Percentiles rank a stretch among this genome's conserved stretches.
These are phyloP conservation scores for cucumber (Cucumis sativus) DNA, from an alignment of 306 rosid genomes.

Conservation along the genomic window Cucumber_9930_V3 NC_026657.2:3342501-3343000, in stretches of 20 bases:
- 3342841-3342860: background rate
- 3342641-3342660: background rate
- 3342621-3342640: background rate
- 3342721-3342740: conserved; percentile 98
- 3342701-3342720: conserved; percentile 44
- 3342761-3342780: conserved; percentile 66
- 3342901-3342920: conserved; percentile 22
- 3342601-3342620: background rate
- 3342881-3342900: background rate
- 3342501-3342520: too few species aligned
- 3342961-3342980: conserved; percentile 96
- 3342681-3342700: background rate
- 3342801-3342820: background rate
- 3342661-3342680: background rate
- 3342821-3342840: background rate
- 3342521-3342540: background rate
- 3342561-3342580: background rate
- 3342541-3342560: background rate
- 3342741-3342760: conserved; percentile 98
- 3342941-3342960: conserved; percentile 86
- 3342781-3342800: background rate
- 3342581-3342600: background rate
- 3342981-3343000: conserved; percentile 78
- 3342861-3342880: background rate
- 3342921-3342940: conserved; percentile 88